These are phyloP conservation scores for Scedosporium boydii DNA, from an alignment of 2,329 filamentous ascomycete species.

Conservation along the genomic window DNA sequence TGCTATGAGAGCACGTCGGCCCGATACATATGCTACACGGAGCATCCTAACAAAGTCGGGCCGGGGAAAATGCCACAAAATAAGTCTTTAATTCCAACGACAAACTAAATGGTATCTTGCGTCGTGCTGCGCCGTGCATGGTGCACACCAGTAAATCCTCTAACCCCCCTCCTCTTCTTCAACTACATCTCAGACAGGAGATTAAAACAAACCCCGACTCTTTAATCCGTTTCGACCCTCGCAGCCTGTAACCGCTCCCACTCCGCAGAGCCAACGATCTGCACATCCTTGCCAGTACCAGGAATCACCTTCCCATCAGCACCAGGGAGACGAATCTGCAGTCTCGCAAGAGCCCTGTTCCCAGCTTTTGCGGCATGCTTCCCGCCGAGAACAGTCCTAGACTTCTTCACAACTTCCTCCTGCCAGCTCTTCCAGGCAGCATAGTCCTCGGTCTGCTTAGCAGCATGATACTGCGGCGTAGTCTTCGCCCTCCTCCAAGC, in stretches of 20 bases:
- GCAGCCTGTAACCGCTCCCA: slow-evolving; percentile 43
- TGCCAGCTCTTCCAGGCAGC: slow-evolving; percentile 52
- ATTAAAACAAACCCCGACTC: slow-evolving; percentile 5
- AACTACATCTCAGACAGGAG: neutral
- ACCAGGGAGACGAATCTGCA: slow-evolving; percentile 41
- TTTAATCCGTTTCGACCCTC: slow-evolving; percentile 9
- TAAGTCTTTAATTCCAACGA: neutral
- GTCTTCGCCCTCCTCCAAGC: slow-evolving; percentile 56
- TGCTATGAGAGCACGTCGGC: no score
- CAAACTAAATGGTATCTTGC: slow-evolving; percentile 6
- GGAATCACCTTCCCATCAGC: slow-evolving; percentile 32
- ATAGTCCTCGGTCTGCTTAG: slow-evolving; percentile 55
- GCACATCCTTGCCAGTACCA: slow-evolving; percentile 29
- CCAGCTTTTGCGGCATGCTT: slow-evolving; percentile 8
- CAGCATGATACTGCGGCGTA: slow-evolving; percentile 58
- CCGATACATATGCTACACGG: neutral
- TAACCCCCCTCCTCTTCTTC: neutral
- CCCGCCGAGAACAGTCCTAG: slow-evolving; percentile 23
- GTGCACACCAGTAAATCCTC: neutral
- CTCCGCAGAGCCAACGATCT: slow-evolving; percentile 43
- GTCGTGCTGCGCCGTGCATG: neutral
- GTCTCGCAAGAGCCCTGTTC: slow-evolving; percentile 31
- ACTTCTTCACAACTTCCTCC: slow-evolving; percentile 44
- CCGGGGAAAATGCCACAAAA: slow-evolving; percentile 4
- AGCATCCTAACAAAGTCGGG: neutral